Conservation (phyloP, 805 yeast genomes). For the Saccharomyces mikatae region DNA sequence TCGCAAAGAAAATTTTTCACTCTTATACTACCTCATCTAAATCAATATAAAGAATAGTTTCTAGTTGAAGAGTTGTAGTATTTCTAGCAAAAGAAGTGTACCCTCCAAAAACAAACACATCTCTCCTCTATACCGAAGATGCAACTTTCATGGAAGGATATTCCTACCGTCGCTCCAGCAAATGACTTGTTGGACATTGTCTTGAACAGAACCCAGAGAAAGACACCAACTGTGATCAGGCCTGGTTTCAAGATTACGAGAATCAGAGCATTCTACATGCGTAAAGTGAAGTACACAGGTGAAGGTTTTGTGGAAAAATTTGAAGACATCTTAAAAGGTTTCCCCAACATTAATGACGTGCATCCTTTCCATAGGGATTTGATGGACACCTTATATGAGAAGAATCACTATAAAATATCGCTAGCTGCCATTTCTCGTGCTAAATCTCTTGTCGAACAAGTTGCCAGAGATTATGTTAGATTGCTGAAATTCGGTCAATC, state of each 20-base stretch:
- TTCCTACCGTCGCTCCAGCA: slow-evolving; percentile 87
- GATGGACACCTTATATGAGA: slow-evolving; percentile 95
- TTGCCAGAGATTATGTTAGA: slow-evolving; percentile 89
- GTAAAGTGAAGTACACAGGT: slow-evolving; percentile 92
- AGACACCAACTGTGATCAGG: slow-evolving; percentile 97
- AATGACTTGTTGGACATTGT: slow-evolving; percentile 94
- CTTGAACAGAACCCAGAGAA: slow-evolving; percentile 94
- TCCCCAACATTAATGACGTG: slow-evolving; percentile 93
- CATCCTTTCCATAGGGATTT: slow-evolving; percentile 98
- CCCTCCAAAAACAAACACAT: neutral
- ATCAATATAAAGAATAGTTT: neutral
- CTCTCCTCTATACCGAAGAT: slow-evolving; percentile 31
- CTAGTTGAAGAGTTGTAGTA: neutral
- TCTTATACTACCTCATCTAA: neutral
- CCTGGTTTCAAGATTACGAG: slow-evolving; percentile 94
- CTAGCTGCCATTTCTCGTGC: slow-evolving; percentile 92
- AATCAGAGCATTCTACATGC: slow-evolving; percentile 94
- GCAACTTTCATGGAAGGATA: slow-evolving; percentile 98
- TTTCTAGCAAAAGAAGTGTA: neutral
- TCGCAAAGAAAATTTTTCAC: neutral
- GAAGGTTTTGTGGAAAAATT: slow-evolving; percentile 95
- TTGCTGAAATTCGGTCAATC: slow-evolving; percentile 96
- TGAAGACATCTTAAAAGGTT: slow-evolving; percentile 73
- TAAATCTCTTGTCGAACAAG: slow-evolving; percentile 89
- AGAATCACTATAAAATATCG: slow-evolving; percentile 95